Percentiles rank a stretch among this genome's conserved stretches.
Evolutionary conservation across 768 basidiomycete species (phyloP).

Genomic region (Punctularia strigosozonata): DNA sequence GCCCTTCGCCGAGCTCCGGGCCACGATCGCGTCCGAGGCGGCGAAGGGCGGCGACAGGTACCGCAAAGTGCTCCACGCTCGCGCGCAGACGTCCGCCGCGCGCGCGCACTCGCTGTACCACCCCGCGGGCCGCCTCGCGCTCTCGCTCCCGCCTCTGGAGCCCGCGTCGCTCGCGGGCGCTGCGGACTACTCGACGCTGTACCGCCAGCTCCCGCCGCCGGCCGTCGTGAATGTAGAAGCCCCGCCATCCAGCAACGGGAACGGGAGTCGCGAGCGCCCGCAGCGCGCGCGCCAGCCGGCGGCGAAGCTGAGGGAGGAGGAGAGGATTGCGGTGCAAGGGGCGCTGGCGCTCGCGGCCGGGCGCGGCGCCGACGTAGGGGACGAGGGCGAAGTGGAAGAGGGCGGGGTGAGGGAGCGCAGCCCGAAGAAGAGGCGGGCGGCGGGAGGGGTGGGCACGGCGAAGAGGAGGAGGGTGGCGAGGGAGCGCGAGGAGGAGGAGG

Average conservation of each 20-base stretch:
- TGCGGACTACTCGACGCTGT: conserved; percentile 16
- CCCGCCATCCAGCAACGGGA: too few species aligned
- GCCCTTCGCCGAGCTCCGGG: too few species aligned
- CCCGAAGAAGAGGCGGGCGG: conserved; percentile 36
- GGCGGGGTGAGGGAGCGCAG: conserved; percentile 18
- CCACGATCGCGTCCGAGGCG: too few species aligned
- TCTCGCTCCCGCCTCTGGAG: conserved; percentile 55
- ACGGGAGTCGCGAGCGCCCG: conserved; percentile 29
- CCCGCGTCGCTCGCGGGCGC: conserved; percentile 30
- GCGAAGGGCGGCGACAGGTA: conserved; percentile 1
- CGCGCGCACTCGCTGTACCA: conserved; percentile 55
- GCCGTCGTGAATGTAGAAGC: too few species aligned
- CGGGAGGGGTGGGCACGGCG: conserved; percentile 26
- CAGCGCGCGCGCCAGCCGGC: conserved; percentile 35
- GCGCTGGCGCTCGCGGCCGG: conserved; percentile 8
- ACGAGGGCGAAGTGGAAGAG: conserved; percentile 19
- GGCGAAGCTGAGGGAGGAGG: conserved; percentile 39
- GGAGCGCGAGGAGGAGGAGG: conserved; percentile 24
- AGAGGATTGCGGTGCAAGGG: conserved; percentile 15
- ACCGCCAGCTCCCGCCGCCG: too few species aligned
- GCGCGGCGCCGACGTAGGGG: conserved; percentile 15
- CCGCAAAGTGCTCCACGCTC: conserved; percentile 8
- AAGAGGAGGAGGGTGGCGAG: conserved; percentile 37
- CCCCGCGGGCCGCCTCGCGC: conserved; percentile 48
- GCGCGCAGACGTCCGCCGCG: conserved; percentile 17